Conservation (phyloP, 192 early-diverging fungal species). For the Coemansia pectinata region DNA sequence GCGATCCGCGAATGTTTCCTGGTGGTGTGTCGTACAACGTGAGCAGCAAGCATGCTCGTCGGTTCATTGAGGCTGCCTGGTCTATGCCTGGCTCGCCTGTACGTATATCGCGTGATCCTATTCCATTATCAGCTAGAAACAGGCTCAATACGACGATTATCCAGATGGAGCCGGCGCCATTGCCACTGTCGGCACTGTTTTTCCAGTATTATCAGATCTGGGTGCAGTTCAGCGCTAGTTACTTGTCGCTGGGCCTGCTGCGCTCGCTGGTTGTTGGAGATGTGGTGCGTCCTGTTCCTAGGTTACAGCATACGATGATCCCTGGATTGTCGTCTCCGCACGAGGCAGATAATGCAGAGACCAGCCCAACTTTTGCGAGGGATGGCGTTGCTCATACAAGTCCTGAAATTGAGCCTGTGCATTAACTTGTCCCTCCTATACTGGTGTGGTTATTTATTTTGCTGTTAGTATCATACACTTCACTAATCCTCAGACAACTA, state of each 20-base stretch:
- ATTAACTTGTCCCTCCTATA: background rate
- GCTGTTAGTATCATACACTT: background rate
- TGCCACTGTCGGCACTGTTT: conserved; percentile 77
- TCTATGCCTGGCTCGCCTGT: conserved; percentile 42
- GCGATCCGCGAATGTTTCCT: conserved; percentile 85
- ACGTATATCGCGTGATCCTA: conserved; percentile 44
- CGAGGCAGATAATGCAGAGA: background rate
- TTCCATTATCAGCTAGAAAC: conserved; percentile 38
- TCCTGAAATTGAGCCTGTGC: background rate
- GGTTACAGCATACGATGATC: conserved; percentile 78
- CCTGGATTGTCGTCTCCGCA: conserved; percentile 48
- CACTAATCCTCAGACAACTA: background rate
- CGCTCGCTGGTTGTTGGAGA: conserved; percentile 77
- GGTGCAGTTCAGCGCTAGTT: conserved; percentile 74
- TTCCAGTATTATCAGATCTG: conserved; percentile 90
- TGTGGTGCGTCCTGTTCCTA: conserved; percentile 77
- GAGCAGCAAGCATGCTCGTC: conserved; percentile 12
- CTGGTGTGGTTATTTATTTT: background rate
- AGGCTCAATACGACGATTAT: conserved; percentile 44
- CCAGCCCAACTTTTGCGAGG: background rate
- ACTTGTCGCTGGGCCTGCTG: conserved; percentile 75
- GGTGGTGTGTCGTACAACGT: conserved; percentile 62
- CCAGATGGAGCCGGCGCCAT: conserved; percentile 64
- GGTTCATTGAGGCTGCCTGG: conserved; percentile 53
- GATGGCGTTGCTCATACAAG: background rate